These are phyloP conservation scores for Alloascoidea africana DNA, from an alignment of 805 yeast genomes.

Conservation along the genomic window DNA sequence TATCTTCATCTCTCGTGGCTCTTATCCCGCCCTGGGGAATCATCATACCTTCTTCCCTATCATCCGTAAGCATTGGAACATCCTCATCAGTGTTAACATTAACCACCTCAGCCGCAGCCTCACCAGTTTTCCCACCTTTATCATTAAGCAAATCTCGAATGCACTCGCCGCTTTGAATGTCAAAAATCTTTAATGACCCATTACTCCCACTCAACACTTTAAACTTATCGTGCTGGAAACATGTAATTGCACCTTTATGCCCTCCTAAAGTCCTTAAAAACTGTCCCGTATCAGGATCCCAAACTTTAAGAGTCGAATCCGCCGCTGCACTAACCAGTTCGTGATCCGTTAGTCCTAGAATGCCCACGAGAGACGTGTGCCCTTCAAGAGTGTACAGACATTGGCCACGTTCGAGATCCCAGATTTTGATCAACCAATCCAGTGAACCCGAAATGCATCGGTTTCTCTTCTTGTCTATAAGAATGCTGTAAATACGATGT, in stretches of 20 bases:
- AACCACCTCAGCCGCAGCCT: no score
- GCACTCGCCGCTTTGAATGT: constrained; percentile 60
- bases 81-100: no score
- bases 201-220: constrained; percentile 83
- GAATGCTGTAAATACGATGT: constrained; percentile 80
- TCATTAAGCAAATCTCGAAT: constrained; percentile 58
- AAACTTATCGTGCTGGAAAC: constrained; percentile 80
- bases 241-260: constrained; percentile 77
- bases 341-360: constrained; percentile 61
- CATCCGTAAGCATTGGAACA: no score
- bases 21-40: no score
- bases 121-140: no score
- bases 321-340: constrained; percentile 90
- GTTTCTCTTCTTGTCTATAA: constrained; percentile 58
- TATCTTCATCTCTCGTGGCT: no score
- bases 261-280: constrained; percentile 60
- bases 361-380: constrained; percentile 81
- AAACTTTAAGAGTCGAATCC: constrained; percentile 77
- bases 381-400: constrained; percentile 63
- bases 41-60: no score
- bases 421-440: constrained; percentile 77
- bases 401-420: constrained; percentile 75
- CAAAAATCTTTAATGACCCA: constrained; percentile 78
- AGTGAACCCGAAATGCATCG: constrained; percentile 84
- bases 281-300: constrained; percentile 71